Conservation (phyloP, 2,329 filamentous ascomycete genomes). For the Didymella keratinophila region DNA sequence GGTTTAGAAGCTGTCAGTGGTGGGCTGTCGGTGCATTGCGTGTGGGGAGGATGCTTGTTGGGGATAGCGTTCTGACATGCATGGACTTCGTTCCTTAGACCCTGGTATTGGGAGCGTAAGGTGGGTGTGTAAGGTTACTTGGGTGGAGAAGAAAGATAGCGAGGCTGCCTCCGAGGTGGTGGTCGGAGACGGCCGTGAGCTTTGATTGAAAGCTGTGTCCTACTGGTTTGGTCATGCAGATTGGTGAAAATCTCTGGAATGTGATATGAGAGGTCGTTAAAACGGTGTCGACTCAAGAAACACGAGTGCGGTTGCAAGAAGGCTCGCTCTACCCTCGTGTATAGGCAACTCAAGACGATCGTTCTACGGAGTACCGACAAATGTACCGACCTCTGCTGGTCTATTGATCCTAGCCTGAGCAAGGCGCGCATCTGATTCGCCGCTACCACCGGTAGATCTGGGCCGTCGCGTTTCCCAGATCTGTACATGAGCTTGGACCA, state of each 20-base stretch:
- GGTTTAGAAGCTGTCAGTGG: neutral
- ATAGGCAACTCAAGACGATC: neutral
- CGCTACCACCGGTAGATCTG: conserved; percentile 16
- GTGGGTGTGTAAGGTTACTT: neutral
- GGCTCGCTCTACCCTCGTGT: neutral
- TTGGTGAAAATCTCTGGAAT: neutral
- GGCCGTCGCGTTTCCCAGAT: conserved; percentile 22
- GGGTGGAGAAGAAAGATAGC: conserved; percentile 2
- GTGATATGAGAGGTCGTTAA: neutral
- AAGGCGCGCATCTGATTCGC: neutral
- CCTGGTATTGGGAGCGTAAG: neutral
- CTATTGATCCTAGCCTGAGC: neutral
- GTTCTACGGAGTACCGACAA: neutral
- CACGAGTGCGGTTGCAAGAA: neutral
- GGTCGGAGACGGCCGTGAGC: conserved; percentile 12
- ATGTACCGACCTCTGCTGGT: conserved; percentile 1
- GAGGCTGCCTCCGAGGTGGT: conserved; percentile 1
- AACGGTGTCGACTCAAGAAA: neutral
- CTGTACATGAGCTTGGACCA: conserved; percentile 10
- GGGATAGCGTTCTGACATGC: conserved; percentile 5
- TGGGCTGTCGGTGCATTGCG: neutral
- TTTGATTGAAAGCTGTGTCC: no score
- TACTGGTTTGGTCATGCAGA: neutral
- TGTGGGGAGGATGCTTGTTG: neutral
- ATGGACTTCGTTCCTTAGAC: neutral